Evolutionary conservation across 306 rosid genomes (phyloP), one percentile per base, ranked within the genome.

Genomic region (Carpinus fangiana): DNA sequence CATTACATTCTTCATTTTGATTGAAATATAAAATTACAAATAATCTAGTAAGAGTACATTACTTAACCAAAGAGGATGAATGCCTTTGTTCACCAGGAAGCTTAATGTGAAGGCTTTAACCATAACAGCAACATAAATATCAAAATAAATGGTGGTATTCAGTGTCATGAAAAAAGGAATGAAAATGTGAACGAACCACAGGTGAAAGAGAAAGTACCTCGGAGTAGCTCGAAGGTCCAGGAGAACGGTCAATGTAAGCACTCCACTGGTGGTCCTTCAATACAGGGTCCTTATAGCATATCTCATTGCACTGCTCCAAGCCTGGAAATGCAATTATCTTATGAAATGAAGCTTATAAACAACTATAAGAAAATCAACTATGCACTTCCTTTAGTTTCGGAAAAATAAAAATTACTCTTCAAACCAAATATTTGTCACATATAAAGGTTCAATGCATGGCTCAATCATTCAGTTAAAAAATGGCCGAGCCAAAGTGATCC

Each of bases 231-330:
- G 89, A 89, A 79, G 87, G 78, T 45, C 98, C 98, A 38, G 98
- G 98, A 72, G 98, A 95, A 43, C 98, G 96, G 76, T 92, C 97
- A 75, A 95, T 95, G 83, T 83, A 95, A 80, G 98, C 91, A 81
- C 93, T 95, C 98, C 98, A 95, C 50, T 90, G 88, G n/a, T 65
- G 91, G 86, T 92, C 96, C 84, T 90, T 88, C 1, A 95, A 82
- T 54, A 95, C 98, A 70, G 98, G 98, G 77, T 95, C 97, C 86
- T 95, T 95, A 77, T 89, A 95, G 84, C 97, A 95, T 75, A 95
- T 83, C 61, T 87, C 95, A 78, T 84, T 74, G 80, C 97, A 92
- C 70, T 87, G 91, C 75, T 90, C 93, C 90, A 95, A 73, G 85
- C 98, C 98, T 85, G 74, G 45, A 48, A 7, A 87, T 65, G 64